These are phyloP conservation scores for Astraeus odoratus DNA, from an alignment of 768 basidiomycete genomes.

Conservation along the genomic window DNA sequence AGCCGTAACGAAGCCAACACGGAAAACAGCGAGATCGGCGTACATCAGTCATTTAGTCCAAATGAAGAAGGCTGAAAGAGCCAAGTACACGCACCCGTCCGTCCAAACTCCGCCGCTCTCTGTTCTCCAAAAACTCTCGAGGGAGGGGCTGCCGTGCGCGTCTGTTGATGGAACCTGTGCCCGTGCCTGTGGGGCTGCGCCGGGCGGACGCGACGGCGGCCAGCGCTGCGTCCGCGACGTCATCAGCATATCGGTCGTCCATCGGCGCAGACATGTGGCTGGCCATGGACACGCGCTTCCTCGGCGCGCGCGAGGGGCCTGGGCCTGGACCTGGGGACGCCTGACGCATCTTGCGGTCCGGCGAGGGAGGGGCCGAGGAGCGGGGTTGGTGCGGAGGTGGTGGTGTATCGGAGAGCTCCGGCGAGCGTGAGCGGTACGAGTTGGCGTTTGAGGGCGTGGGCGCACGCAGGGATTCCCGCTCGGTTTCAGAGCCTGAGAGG, in stretches of 20 bases:
- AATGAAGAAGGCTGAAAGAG: neutral
- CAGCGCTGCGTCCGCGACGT: slow-evolving; percentile 51
- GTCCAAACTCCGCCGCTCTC: slow-evolving; percentile 32
- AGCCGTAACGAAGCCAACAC: too few species aligned
- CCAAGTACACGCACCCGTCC: slow-evolving; percentile 31
- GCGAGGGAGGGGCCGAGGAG: slow-evolving; percentile 43
- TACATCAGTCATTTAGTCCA: neutral
- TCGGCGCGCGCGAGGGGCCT: slow-evolving; percentile 34
- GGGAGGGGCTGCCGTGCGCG: slow-evolving; percentile 47
- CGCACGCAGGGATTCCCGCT: slow-evolving; percentile 51
- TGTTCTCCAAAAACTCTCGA: slow-evolving; percentile 36
- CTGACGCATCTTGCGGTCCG: slow-evolving; percentile 30
- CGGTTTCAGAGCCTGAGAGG: slow-evolving; percentile 77
- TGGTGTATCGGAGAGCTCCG: slow-evolving; percentile 32
- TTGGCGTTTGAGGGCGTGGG: slow-evolving; percentile 24
- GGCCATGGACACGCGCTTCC: slow-evolving; percentile 37
- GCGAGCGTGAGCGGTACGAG: slow-evolving; percentile 32
- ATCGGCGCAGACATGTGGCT: slow-evolving; percentile 22
- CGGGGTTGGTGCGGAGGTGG: slow-evolving; percentile 36
- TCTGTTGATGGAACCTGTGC: slow-evolving; percentile 17
- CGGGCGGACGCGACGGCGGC: slow-evolving; percentile 54
- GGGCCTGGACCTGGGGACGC: slow-evolving; percentile 36
- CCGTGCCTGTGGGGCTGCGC: slow-evolving; percentile 38
- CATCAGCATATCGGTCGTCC: slow-evolving; percentile 19
- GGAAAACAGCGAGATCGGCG: too few species aligned